Evolutionary conservation across 2,329 filamentous ascomycete species (phyloP).

Genomic region (Epichloe glyceriae): DNA sequence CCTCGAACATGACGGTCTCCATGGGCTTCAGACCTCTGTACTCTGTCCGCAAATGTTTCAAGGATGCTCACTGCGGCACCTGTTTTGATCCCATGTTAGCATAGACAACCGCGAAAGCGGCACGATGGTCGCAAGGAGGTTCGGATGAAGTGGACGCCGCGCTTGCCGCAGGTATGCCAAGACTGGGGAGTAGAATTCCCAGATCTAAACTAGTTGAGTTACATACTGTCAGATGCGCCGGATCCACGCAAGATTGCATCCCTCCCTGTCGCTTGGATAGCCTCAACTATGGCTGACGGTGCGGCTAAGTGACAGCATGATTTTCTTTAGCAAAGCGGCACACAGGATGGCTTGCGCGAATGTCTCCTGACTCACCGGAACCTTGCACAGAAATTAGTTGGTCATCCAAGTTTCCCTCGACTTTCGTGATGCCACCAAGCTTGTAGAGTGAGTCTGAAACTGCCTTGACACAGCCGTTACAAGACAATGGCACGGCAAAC

Average conservation of each 20-base stretch:
- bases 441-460: constrained; percentile 68
- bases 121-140: background rate
- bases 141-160: background rate
- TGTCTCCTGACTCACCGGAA: constrained; percentile 42
- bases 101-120: background rate
- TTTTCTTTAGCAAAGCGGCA: background rate
- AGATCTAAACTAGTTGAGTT: background rate
- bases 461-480: constrained; percentile 76
- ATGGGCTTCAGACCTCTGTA: constrained; percentile 29
- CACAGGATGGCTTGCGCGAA: background rate
- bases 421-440: constrained; percentile 67
- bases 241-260: constrained; percentile 91
- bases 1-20: constrained; percentile 56
- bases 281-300: constrained; percentile 76
- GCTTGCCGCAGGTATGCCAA: background rate
- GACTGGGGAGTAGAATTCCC: background rate
- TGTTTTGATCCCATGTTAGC: constrained; percentile 15
- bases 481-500: constrained; percentile 89
- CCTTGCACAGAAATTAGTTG: constrained; percentile 79
- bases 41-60: constrained; percentile 60
- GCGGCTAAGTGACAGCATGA: constrained; percentile 39
- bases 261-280: constrained; percentile 79
- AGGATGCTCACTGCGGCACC: constrained; percentile 89
- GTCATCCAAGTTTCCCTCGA: constrained; percentile 69
- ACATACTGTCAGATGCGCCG: constrained; percentile 70